These are phyloP conservation scores for Phytophthora hibernalis DNA, from an alignment of 352 stramenopile species.

Conservation along the genomic window DNA sequence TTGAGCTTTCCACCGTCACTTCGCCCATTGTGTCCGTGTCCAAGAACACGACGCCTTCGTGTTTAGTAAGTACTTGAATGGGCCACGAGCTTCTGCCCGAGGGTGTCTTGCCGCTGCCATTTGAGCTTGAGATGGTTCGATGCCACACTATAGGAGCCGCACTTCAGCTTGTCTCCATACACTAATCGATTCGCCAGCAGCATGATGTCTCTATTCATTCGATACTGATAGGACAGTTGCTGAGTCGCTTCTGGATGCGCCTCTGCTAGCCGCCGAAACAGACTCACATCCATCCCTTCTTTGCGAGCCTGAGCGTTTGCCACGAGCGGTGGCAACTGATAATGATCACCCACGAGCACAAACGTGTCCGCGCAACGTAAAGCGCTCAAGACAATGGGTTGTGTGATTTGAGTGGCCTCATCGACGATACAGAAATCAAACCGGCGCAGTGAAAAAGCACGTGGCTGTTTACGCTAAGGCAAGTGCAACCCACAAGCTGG, in stretches of 20 bases:
- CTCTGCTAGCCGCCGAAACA: conserved; percentile 94
- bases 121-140: conserved; percentile 52
- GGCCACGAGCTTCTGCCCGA: conserved; percentile 40
- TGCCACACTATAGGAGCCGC: conserved; percentile 69
- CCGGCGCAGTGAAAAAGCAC: conserved; percentile 78
- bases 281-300: conserved; percentile 86
- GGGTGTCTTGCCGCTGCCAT: conserved; percentile 27
- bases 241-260: conserved; percentile 91
- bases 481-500: conserved; percentile 79
- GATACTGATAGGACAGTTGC: conserved; percentile 98
- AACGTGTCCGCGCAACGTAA: conserved; percentile 94
- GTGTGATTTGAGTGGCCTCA: conserved; percentile 98
- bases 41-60: conserved; percentile 82
- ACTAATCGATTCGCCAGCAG: conserved; percentile 94
- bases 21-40: conserved; percentile 76
- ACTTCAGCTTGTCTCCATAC: conserved; percentile 95
- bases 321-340: conserved; percentile 98
- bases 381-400: conserved; percentile 95
- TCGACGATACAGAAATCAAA: conserved; percentile 99
- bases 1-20: conserved; percentile 30
- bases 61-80: conserved; percentile 46
- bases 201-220: conserved; percentile 98
- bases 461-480: conserved; percentile 77
- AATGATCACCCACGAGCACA: conserved; percentile 98
- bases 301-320: conserved; percentile 86